Evolutionary conservation across 2,329 filamentous ascomycete species (phyloP).

Genomic region (Paecilomyces dactylethromorphus): DNA sequence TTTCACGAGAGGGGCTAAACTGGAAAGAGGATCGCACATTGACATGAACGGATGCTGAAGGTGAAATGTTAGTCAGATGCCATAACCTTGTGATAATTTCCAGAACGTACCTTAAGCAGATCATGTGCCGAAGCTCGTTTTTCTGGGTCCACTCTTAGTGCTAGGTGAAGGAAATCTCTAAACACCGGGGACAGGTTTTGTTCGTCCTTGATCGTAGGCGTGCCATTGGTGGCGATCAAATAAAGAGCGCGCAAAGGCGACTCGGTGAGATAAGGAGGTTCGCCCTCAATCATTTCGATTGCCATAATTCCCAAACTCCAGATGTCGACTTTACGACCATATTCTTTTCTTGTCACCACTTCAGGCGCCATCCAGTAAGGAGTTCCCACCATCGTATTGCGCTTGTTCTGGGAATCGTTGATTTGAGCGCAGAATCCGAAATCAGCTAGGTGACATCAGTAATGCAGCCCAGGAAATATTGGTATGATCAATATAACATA

Average conservation of each 20-base stretch:
- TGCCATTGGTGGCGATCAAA: constrained; percentile 94
- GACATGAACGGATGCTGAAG: constrained; percentile 73
- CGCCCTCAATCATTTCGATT: constrained; percentile 99
- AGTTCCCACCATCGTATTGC: constrained; percentile 97
- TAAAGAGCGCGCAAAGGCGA: constrained; percentile 88
- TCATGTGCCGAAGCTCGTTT: constrained; percentile 94
- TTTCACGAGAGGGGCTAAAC: constrained; percentile 78
- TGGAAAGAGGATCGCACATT: constrained; percentile 63
- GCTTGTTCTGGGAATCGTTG: constrained; percentile 93
- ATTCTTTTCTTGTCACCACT: constrained; percentile 94
- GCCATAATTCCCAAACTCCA: constrained; percentile 99
- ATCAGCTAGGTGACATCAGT: constrained; percentile 58
- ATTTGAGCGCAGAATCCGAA: constrained; percentile 99
- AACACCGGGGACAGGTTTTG: constrained; percentile 74
- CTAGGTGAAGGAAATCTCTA: constrained; percentile 85
- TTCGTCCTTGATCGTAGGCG: constrained; percentile 90
- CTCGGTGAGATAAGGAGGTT: constrained; percentile 93
- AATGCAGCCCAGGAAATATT: constrained; percentile 22
- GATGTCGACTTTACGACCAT: constrained; percentile 96
- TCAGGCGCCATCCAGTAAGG: constrained; percentile 99
- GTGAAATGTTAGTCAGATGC: constrained; percentile 11
- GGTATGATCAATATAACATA: constrained; percentile 41
- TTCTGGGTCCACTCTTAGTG: constrained; percentile 93
- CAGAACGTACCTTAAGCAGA: constrained; percentile 69
- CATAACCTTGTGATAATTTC: not conserved